A percentile compares a stretch with the other conserved stretches of the same genome.
Evolutionary conservation across 2,329 filamentous ascomycete genomes (phyloP).

Genomic region (Sclerotinia subarctica): DNA sequence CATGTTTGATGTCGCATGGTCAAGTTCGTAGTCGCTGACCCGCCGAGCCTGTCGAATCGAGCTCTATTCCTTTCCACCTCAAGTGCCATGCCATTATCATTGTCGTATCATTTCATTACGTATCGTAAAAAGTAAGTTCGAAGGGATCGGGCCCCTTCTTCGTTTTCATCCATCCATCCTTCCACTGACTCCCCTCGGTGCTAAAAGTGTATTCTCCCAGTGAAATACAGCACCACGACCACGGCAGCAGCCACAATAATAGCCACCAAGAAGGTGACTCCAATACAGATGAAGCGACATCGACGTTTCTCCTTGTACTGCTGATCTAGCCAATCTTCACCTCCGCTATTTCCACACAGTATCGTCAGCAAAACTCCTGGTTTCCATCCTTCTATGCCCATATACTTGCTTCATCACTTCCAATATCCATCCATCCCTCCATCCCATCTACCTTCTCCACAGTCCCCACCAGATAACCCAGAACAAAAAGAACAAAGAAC

Average conservation of each 20-base stretch:
- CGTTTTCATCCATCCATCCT: neutral
- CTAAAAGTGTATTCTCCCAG: slow-evolving; percentile 18
- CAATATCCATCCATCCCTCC: neutral
- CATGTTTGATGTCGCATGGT: neutral
- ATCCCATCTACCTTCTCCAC: neutral
- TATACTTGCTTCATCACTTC: slow-evolving; percentile 24
- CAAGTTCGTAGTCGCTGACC: neutral
- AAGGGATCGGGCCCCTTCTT: neutral
- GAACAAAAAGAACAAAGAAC: neutral
- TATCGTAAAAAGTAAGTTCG: slow-evolving; percentile 9
- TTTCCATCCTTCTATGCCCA: neutral
- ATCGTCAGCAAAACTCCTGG: neutral
- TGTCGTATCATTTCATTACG: slow-evolving; percentile 11
- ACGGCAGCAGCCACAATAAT: slow-evolving; percentile 30
- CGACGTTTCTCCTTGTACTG: slow-evolving; percentile 36
- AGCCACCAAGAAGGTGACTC: slow-evolving; percentile 30
- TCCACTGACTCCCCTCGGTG: neutral
- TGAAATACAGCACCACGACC: slow-evolving; percentile 35
- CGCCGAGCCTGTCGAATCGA: slow-evolving; percentile 5
- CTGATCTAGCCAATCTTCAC: slow-evolving; percentile 37
- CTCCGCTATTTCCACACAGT: slow-evolving; percentile 22
- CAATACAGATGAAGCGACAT: slow-evolving; percentile 30
- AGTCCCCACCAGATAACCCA: too few species aligned
- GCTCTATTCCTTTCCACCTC: neutral
- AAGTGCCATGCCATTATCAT: slow-evolving; percentile 15